phyloP scores from a whole-genome alignment of 75 land plant genomes.

The Larix kaempferi region DNA sequence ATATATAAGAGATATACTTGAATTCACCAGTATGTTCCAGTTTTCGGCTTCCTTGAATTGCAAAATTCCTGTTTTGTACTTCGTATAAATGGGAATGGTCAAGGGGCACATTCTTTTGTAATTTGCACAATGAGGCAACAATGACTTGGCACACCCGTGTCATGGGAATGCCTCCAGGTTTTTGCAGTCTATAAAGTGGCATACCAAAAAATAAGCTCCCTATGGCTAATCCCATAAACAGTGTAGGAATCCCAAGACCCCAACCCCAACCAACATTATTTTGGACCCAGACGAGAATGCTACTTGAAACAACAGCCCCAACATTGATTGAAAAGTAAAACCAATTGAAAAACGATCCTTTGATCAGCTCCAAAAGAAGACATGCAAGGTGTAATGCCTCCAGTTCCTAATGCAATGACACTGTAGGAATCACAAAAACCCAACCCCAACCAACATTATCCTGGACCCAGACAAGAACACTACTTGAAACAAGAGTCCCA shows the following conservation, averaged over 20 bases:
- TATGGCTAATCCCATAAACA: constrained; percentile 64
- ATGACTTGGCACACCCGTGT: constrained; percentile 73
- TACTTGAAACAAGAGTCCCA: constrained; percentile 75
- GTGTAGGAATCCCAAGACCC: too few species aligned
- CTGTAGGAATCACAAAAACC: constrained; percentile 84
- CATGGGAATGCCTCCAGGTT: constrained; percentile 84
- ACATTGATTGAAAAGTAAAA: too few species aligned
- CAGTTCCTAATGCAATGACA: too few species aligned
- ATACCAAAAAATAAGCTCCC: constrained; percentile 63
- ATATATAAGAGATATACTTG: constrained; percentile 21
- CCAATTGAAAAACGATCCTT: too few species aligned
- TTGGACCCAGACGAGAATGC: too few species aligned
- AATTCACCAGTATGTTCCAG: constrained; percentile 70
- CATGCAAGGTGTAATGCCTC: too few species aligned
- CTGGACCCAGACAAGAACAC: constrained; percentile 84
- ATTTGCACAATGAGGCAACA: constrained; percentile 61
- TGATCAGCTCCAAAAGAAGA: too few species aligned
- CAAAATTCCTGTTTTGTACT: constrained; percentile 37
- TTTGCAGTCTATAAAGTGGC: constrained; percentile 61
- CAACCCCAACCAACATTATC: constrained; percentile 41
- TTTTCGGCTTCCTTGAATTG: constrained; percentile 79
- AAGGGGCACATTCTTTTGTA: constrained; percentile 36
- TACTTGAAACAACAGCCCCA: too few species aligned
- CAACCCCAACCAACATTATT: too few species aligned
- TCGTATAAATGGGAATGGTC: constrained; percentile 56